Evolutionary conservation across 1,284 basidiomycete genomes (phyloP).

Genomic region (Thelephora terrestris): DNA sequence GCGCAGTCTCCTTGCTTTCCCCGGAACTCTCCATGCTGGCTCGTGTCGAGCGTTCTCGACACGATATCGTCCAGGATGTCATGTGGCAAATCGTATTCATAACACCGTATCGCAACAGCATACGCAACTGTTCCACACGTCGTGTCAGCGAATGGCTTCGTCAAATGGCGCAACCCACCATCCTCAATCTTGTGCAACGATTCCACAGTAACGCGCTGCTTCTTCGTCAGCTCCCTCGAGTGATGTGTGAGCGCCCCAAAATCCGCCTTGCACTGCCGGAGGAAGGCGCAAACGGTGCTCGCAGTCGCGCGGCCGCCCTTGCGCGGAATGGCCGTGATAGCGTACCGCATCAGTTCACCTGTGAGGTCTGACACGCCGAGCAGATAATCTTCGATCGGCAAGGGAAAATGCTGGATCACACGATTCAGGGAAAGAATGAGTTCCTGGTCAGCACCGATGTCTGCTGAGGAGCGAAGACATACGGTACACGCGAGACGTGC

Average conservation of each 20-base stretch:
- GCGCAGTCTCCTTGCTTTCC: too few species aligned
- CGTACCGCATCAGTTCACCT: slow-evolving; percentile 95
- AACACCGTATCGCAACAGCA: slow-evolving; percentile 55
- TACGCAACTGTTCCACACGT: slow-evolving; percentile 46
- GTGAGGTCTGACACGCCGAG: slow-evolving; percentile 91
- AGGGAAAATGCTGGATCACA: slow-evolving; percentile 46
- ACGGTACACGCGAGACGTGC: not conserved
- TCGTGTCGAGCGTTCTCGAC: slow-evolving; percentile 27
- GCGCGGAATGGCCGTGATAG: slow-evolving; percentile 67
- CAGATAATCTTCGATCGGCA: slow-evolving; percentile 77
- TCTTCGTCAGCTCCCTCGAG: slow-evolving; percentile 71
- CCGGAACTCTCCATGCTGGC: too few species aligned
- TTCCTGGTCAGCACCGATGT: slow-evolving; percentile 2
- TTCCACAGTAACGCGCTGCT: slow-evolving; percentile 78
- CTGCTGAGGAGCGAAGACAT: not conserved
- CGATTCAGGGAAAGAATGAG: slow-evolving; percentile 1
- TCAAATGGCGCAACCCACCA: slow-evolving; percentile 29
- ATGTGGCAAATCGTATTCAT: slow-evolving; percentile 58
- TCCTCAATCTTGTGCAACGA: slow-evolving; percentile 93
- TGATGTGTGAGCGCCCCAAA: slow-evolving; percentile 68
- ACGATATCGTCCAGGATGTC: slow-evolving; percentile 62
- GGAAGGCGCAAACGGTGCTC: slow-evolving; percentile 64
- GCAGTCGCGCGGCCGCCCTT: slow-evolving; percentile 67
- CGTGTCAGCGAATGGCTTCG: slow-evolving; percentile 4
- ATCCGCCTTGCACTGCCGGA: slow-evolving; percentile 71